phyloP scores from a whole-genome alignment of 2,329 filamentous ascomycete species.

The Aspergillus tamarii region DNA sequence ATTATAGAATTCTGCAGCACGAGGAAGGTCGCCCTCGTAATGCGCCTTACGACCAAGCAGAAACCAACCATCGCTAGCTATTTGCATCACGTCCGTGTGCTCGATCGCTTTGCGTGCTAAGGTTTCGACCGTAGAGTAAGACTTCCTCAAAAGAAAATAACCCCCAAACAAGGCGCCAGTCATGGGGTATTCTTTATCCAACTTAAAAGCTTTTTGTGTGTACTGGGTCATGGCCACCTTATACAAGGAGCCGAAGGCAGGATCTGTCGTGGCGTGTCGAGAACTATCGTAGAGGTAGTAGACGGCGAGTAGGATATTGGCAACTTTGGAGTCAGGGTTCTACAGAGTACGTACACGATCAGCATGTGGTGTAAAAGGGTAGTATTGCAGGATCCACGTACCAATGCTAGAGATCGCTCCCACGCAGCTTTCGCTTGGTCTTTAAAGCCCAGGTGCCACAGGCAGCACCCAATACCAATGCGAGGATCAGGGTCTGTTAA shows the following conservation, averaged over 20 bases:
- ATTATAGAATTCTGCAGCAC: constrained; percentile 83
- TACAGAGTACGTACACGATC: constrained; percentile 24
- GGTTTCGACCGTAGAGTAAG: constrained; percentile 78
- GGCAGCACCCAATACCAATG: constrained; percentile 93
- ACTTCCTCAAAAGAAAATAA: constrained; percentile 85
- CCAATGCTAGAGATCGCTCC: constrained; percentile 81
- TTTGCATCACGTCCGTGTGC: constrained; percentile 91
- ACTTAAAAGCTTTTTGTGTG: constrained; percentile 89
- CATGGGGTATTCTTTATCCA: constrained; percentile 87
- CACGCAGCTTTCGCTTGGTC: constrained; percentile 89
- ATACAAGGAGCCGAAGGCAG: constrained; percentile 82
- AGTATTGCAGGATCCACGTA: constrained; percentile 42
- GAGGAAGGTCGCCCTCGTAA: constrained; percentile 72
- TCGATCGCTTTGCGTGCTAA: constrained; percentile 93
- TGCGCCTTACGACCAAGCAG: constrained; percentile 90
- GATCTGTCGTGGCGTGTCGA: constrained; percentile 78
- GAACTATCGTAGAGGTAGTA: constrained; percentile 88
- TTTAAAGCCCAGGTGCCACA: constrained; percentile 95
- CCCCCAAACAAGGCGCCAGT: constrained; percentile 87
- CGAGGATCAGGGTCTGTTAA: constrained; percentile 91
- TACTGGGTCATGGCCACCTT: constrained; percentile 94
- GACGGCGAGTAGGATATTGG: constrained; percentile 84
- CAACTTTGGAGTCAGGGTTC: constrained; percentile 81
- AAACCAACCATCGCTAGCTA: constrained; percentile 98
- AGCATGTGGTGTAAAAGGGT: constrained; percentile 3